phyloP scores from a whole-genome alignment of 306 rosid genomes.

The Hippophae tibetana region DNA sequence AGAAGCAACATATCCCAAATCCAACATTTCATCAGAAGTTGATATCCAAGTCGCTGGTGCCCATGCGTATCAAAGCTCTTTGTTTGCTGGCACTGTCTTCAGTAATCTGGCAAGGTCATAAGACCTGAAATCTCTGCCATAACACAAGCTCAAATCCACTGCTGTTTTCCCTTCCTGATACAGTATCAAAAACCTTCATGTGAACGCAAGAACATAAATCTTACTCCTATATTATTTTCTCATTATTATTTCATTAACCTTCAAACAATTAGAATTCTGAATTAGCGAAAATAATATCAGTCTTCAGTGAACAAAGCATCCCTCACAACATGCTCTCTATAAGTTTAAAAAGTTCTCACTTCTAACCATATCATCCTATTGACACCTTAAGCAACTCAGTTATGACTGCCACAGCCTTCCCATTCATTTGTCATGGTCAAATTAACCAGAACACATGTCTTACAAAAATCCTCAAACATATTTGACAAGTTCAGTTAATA shows the following conservation, averaged over 20 bases:
- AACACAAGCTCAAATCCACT: conserved; percentile 69
- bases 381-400: background rate
- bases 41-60: conserved; percentile 7
- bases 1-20: conserved; percentile 9
- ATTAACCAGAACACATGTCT: background rate
- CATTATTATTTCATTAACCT: background rate
- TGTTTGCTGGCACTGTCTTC: conserved; percentile 40
- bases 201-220: background rate
- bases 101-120: conserved; percentile 68
- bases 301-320: background rate
- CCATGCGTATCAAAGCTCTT: conserved; percentile 27
- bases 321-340: background rate
- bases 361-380: background rate
- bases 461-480: background rate
- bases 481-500: background rate
- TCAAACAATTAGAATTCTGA: background rate
- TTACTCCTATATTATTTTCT: background rate
- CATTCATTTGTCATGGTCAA: background rate
- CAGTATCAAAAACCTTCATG: conserved; percentile 9
- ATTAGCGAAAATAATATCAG: background rate
- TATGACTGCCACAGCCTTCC: background rate
- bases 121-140: conserved; percentile 83
- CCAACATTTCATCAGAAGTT: conserved; percentile 8
- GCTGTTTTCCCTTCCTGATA: conserved; percentile 83
- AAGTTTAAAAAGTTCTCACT: background rate